Evolutionary conservation across 352 stramenopile species (phyloP).

Genomic region (Globisporangium camurandrum): DNA sequence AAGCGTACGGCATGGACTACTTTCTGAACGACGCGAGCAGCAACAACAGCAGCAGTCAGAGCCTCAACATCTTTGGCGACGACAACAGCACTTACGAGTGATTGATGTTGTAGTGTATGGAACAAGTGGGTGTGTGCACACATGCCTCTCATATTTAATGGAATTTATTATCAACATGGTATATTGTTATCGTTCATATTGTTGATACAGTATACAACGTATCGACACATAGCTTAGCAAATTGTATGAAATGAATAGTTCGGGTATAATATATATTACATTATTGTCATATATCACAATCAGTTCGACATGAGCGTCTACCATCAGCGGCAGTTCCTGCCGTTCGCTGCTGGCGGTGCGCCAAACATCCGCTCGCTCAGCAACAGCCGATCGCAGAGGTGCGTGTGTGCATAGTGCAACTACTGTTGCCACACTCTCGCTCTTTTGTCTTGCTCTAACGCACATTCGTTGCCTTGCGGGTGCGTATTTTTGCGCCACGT

Average conservation of each 20-base stretch:
- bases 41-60: too few species aligned
- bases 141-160: not conserved
- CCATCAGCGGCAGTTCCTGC: slow-evolving; percentile 63
- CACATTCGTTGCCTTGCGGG: not conserved
- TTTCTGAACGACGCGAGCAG: slow-evolving; percentile 71
- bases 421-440: not conserved
- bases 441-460: not conserved
- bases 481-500: not conserved
- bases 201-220: too few species aligned
- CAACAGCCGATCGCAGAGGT: slow-evolving; percentile 27
- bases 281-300: not conserved
- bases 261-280: not conserved
- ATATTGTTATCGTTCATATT: too few species aligned
- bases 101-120: not conserved
- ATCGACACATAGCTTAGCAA: too few species aligned
- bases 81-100: slow-evolving; percentile 48
- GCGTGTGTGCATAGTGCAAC: not conserved
- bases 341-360: slow-evolving; percentile 36
- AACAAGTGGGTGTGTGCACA: not conserved
- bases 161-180: too few species aligned
- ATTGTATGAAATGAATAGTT: too few species aligned
- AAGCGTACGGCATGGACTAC: slow-evolving; percentile 74
- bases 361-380: slow-evolving; percentile 52
- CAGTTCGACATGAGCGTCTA: slow-evolving; percentile 22
- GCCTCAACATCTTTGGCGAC: slow-evolving; percentile 52